These are phyloP conservation scores for Chaetomiaceae sp. DNA, from an alignment of 2,329 filamentous ascomycete species.

Conservation along the genomic window DNA sequence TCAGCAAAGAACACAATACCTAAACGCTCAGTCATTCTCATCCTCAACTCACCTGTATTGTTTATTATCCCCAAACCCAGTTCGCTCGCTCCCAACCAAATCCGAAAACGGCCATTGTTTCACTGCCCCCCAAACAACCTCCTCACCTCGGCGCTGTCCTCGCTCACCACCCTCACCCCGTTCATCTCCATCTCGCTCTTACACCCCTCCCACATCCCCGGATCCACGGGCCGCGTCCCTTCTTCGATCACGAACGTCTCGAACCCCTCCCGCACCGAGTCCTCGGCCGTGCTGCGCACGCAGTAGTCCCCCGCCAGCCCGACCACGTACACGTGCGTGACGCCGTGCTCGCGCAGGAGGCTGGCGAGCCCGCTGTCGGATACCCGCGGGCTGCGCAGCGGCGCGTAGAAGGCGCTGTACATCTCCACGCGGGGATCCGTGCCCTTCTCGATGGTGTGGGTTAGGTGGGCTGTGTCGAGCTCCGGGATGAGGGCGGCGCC, in stretches of 20 bases:
- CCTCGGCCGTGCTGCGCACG: slow-evolving; percentile 74
- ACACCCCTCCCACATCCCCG: slow-evolving; percentile 51
- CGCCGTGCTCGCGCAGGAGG: slow-evolving; percentile 49
- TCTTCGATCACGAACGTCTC: slow-evolving; percentile 72
- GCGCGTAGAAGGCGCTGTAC: slow-evolving; percentile 88
- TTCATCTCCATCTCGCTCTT: slow-evolving; percentile 50
- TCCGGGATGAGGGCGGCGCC: slow-evolving; percentile 73
- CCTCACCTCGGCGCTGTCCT: slow-evolving; percentile 53
- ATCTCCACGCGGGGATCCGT: slow-evolving; percentile 72
- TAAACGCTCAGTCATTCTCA: too few species aligned
- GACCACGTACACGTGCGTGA: slow-evolving; percentile 80
- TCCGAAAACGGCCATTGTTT: too few species aligned
- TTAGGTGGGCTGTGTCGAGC: slow-evolving; percentile 57
- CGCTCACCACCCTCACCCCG: slow-evolving; percentile 60
- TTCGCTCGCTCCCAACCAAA: too few species aligned
- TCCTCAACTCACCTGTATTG: too few species aligned
- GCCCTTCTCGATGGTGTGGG: slow-evolving; percentile 74
- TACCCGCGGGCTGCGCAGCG: slow-evolving; percentile 60
- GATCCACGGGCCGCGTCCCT: slow-evolving; percentile 69
- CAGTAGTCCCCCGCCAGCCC: slow-evolving; percentile 89
- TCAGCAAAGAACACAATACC: too few species aligned
- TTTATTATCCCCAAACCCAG: neutral
- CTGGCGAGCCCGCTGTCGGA: slow-evolving; percentile 60
- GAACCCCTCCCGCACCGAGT: slow-evolving; percentile 74
- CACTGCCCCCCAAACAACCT: slow-evolving; percentile 39